Conservation (phyloP, 2,329 filamentous ascomycete genomes). For the Clonostachys chloroleuca region DNA sequence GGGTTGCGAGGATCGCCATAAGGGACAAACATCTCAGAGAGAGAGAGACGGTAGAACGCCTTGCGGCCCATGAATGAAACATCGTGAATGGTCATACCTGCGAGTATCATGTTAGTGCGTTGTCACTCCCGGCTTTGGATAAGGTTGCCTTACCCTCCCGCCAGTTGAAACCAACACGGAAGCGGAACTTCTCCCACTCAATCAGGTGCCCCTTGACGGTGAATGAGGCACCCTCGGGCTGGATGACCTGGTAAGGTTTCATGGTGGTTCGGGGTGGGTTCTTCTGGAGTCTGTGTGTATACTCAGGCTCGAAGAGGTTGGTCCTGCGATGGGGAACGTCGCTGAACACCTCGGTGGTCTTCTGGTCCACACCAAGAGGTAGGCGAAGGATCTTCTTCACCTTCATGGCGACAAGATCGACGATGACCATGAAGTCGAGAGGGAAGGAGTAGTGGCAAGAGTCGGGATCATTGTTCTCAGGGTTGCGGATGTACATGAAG, state of each 20-base stretch:
- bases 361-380: conserved; percentile 25
- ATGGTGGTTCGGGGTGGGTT: conserved; percentile 33
- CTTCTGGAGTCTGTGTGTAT: too few species aligned
- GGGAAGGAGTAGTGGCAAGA: too few species aligned
- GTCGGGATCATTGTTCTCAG: too few species aligned
- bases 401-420: too few species aligned
- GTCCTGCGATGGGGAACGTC: conserved; percentile 12
- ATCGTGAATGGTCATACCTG: conserved; percentile 56
- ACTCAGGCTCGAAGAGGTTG: too few species aligned
- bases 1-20: conserved; percentile 48
- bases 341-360: conserved; percentile 36
- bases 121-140: too few species aligned
- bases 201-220: conserved; percentile 36
- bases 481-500: too few species aligned
- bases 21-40: conserved; percentile 67
- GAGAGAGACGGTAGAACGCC: conserved; percentile 61
- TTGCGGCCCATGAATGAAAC: conserved; percentile 61
- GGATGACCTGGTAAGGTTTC: conserved; percentile 69
- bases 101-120: too few species aligned
- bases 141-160: conserved; percentile 58
- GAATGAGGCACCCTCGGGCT: conserved; percentile 66
- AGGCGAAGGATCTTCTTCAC: too few species aligned
- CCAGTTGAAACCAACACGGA: conserved; percentile 65
- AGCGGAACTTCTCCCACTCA: conserved; percentile 64
- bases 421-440: too few species aligned